Percentiles rank a stretch among this genome's conserved stretches.
Evolutionary conservation across 2,329 filamentous ascomycete genomes (phyloP).

Genomic region (Niveomyces coronatus): DNA sequence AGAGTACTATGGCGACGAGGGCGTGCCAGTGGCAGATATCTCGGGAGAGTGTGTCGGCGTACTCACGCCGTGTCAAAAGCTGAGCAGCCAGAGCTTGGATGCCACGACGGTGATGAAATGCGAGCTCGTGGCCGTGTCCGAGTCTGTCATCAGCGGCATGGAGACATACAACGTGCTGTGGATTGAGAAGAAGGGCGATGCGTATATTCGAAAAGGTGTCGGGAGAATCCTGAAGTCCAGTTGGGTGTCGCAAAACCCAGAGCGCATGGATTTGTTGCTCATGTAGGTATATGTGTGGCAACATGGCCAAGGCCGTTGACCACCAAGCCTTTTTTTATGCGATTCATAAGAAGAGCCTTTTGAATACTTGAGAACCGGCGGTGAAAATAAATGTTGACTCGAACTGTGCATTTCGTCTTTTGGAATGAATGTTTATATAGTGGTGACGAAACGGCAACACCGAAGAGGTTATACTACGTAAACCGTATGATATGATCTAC

Average conservation of each 20-base stretch:
- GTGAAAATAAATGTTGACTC: too few relatives aligned
- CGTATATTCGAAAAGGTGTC: slow-evolving; percentile 7
- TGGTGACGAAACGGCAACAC: too few relatives aligned
- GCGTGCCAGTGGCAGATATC: slow-evolving; percentile 1
- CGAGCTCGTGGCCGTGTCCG: slow-evolving; percentile 5
- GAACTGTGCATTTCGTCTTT: too few relatives aligned
- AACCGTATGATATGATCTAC: too few relatives aligned
- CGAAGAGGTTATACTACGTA: too few relatives aligned
- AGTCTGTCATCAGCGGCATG: slow-evolving; percentile 3
- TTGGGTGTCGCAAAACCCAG: slow-evolving; percentile 3
- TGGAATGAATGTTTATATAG: too few relatives aligned
- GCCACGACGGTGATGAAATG: slow-evolving; percentile 5
- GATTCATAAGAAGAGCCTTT: too few relatives aligned
- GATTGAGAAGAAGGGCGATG: slow-evolving; percentile 2
- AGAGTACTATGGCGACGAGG: slow-evolving; percentile 6
- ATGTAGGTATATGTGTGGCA: too few relatives aligned
- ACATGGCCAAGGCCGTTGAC: too few relatives aligned
- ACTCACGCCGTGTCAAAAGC: slow-evolving; percentile 4
- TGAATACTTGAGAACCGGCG: too few relatives aligned
- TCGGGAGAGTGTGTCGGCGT: slow-evolving; percentile 6
- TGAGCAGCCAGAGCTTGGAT: slow-evolving; percentile 1
- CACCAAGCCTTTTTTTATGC: too few relatives aligned
- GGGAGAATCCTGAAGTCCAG: slow-evolving; percentile 6
- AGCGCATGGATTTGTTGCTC: slow-evolving; percentile 3
- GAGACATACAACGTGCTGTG: slow-evolving; percentile 7